phyloP scores from a whole-genome alignment of 257 asterid species.

The Jacaranda mimosifolia region DNA sequence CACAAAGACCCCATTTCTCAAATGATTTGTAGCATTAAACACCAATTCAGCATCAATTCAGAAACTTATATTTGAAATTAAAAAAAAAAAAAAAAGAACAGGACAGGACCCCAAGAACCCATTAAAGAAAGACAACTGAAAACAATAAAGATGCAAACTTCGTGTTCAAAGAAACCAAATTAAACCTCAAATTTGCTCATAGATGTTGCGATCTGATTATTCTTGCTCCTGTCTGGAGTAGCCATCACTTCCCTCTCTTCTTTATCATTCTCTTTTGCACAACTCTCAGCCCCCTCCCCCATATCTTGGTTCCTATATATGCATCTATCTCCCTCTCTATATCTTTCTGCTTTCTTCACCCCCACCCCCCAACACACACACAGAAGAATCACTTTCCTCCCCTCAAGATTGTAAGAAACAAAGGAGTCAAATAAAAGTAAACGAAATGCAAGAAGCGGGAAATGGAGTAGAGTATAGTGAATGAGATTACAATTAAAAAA shows the following conservation, averaged over 20 bases:
- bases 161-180: conserved; percentile 11
- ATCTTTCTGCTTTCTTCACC: conserved; percentile 14
- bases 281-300: conserved; percentile 34
- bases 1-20: conserved; percentile 37
- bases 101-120: neutral
- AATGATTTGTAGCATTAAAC: neutral
- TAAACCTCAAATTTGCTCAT: conserved; percentile 74
- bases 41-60: conserved; percentile 19
- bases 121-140: neutral
- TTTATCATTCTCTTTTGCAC: conserved; percentile 2
- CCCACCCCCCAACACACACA: conserved; percentile 19
- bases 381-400: conserved; percentile 43
- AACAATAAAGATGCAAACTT: conserved; percentile 21
- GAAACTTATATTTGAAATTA: neutral
- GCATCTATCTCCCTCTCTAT: conserved; percentile 2
- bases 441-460: conserved; percentile 73
- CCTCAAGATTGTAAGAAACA: conserved; percentile 40
- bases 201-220: conserved; percentile 62
- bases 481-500: conserved; percentile 15
- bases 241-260: conserved; percentile 67
- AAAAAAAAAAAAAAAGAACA: neutral
- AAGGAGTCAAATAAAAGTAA: conserved; percentile 45
- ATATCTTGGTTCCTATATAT: conserved; percentile 18
- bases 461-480: conserved; percentile 40
- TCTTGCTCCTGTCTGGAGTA: conserved; percentile 79